Percentiles rank a stretch among this genome's conserved stretches.
Evolutionary conservation across 345 rosid species (phyloP).

Genomic region (Passiflora organensis): DNA sequence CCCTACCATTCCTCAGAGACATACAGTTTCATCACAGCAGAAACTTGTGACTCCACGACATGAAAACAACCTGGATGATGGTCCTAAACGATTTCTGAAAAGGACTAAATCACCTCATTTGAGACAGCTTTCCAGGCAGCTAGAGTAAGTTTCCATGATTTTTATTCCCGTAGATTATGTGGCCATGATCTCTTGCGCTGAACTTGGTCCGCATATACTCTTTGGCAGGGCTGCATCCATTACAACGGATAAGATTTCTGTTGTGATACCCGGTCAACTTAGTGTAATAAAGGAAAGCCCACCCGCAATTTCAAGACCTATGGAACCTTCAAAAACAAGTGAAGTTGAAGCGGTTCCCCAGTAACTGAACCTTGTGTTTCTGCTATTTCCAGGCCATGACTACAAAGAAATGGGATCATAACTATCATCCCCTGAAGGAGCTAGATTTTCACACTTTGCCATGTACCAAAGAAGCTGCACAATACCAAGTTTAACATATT

Average conservation of each 20-base stretch:
- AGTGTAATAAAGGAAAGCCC: conserved; percentile 30
- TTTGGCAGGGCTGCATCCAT: conserved; percentile 37
- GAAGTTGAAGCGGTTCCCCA: conserved; percentile 18
- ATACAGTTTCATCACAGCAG: conserved; percentile 24
- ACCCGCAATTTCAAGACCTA: conserved; percentile 18
- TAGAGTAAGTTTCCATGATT: conserved; percentile 23
- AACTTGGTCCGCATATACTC: background rate
- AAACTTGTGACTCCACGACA: conserved; percentile 15
- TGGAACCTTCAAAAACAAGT: conserved; percentile 22
- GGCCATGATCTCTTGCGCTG: background rate
- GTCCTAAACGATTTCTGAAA: conserved; percentile 18
- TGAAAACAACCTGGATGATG: conserved; percentile 12
- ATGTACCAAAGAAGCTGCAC: conserved; percentile 69
- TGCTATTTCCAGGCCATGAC: conserved; percentile 19
- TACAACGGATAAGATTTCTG: conserved; percentile 23
- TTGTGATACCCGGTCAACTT: conserved; percentile 17
- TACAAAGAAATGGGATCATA: conserved; percentile 36
- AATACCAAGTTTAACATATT: conserved; percentile 20
- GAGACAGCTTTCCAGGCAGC: conserved; percentile 26
- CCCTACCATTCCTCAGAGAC: conserved; percentile 23
- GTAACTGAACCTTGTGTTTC: conserved; percentile 28
- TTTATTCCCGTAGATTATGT: background rate
- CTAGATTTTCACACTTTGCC: conserved; percentile 58
- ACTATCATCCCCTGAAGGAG: conserved; percentile 57
- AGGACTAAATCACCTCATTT: conserved; percentile 34